Evolutionary conservation across 1,284 basidiomycete genomes (phyloP).

Genomic region (Hymenochaete sp.): DNA sequence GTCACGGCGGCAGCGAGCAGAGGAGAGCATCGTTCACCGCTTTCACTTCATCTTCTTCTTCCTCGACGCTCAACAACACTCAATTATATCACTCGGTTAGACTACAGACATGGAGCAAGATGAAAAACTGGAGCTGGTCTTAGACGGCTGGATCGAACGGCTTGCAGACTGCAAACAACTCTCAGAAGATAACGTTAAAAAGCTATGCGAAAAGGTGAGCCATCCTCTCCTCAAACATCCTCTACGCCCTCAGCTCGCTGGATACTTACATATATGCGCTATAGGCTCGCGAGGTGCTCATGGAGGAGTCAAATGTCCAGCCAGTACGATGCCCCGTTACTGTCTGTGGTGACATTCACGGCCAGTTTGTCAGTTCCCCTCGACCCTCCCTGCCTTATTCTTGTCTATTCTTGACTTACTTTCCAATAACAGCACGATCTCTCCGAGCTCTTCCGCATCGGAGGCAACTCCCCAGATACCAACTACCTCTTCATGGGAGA

Average conservation of each 20-base stretch:
- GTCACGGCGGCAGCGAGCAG: not conserved
- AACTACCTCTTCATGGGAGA: conserved; percentile 99
- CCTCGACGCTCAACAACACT: not conserved
- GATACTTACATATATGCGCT: conserved; percentile 21
- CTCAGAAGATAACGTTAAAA: conserved; percentile 92
- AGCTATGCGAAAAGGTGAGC: conserved; percentile 96
- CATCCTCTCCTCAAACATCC: conserved; percentile 19
- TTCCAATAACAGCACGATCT: conserved; percentile 77
- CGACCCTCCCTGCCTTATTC: conserved; percentile 21
- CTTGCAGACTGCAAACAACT: conserved; percentile 98
- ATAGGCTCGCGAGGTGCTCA: conserved; percentile 93
- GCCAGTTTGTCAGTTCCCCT: conserved; percentile 88
- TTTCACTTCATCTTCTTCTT: not conserved
- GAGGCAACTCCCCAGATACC: conserved; percentile 98
- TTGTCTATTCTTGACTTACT: conserved; percentile 22
- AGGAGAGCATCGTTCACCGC: not conserved
- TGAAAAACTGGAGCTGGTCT: no score
- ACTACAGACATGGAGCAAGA: conserved; percentile 60
- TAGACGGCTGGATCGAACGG: conserved; percentile 94
- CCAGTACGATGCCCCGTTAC: conserved; percentile 97
- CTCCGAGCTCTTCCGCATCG: conserved; percentile 97
- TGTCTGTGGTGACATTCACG: conserved; percentile 97
- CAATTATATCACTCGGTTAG: no score
- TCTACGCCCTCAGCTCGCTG: conserved; percentile 22
- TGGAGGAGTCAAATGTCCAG: conserved; percentile 97